Evolutionary conservation across 805 yeast genomes (phyloP), one percentile per base, ranked within the genome.

Genomic region (Starmerella vitae): DNA sequence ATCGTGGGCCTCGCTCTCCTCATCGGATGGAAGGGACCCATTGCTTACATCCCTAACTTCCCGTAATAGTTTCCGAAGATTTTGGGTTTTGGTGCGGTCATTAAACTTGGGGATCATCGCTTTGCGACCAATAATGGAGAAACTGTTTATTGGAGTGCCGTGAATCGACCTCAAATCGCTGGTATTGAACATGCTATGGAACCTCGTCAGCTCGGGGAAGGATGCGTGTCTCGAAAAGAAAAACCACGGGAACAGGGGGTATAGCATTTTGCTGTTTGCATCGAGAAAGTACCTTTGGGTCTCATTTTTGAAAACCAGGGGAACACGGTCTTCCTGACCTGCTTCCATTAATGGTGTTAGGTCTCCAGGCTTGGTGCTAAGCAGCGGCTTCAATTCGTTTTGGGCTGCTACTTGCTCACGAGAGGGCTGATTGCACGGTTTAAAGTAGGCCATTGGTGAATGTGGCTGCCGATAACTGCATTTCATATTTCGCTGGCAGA

Each of bases 181-280:
- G 3, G 27, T 27, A 3, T 43, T 33, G 35, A 58, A 52, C 27
- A 46, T 12, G 3, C 34, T 33, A 3, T 48, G 28, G 5, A 58
- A 45, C 7, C 37, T 34, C 17, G 37, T 5, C 9, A 57, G 36
- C 32, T 57, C 61, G 0, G 47, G 44, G 29, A 40, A 44, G 1
- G 61, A 58, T 4, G 61, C 54, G 34, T 58, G 62, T 8, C 61
- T 39, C 4, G 61, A 57, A 36, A 55, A 58, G 24, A 42, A 49
- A 52, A 37, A 45, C 41, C 35, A 55, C 8, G 40, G 52, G 43
- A 18, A 51, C 45, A 15, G 51, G 47, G 33, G 57, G 44, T 14
- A 51, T 37, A 5, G 43, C 19, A 10, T n/a, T 8, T 32, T 28
- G 15, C 33, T 20, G 10, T 5, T 7, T 7, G 9, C 5, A 20